A percentile compares a stretch with the other conserved stretches of the same genome.
Conservation (phyloP, 441 rosid genomes). For the Biscutella auriculata region DNA sequence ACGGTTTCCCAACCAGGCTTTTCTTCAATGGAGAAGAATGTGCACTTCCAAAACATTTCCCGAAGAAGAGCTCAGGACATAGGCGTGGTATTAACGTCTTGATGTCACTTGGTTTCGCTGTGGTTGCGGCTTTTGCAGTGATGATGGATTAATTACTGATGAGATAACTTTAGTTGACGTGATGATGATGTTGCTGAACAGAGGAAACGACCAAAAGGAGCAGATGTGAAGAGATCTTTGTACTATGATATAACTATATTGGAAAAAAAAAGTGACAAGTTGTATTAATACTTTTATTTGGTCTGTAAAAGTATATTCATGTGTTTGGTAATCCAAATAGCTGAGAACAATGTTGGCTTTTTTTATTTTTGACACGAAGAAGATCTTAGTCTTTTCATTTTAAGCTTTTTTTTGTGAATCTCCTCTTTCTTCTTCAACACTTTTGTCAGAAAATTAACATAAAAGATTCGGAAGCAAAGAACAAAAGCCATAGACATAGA, state of each 20-base stretch:
- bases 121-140: conserved; percentile 22
- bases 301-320: conserved; percentile 15
- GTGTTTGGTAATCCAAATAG: conserved; percentile 1
- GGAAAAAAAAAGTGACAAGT: neutral
- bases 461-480: conserved; percentile 18
- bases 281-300: conserved; percentile 24
- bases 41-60: conserved; percentile 53
- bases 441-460: neutral
- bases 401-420: neutral
- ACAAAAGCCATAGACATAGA: conserved; percentile 3
- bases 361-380: conserved; percentile 8
- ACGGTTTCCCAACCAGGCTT: conserved; percentile 65
- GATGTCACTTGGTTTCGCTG: conserved; percentile 21
- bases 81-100: conserved; percentile 18
- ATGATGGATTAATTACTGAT: conserved; percentile 13
- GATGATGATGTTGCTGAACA: conserved; percentile 16
- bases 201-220: conserved; percentile 15
- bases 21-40: conserved; percentile 89
- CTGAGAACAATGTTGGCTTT: conserved; percentile 6
- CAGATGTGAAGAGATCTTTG: conserved; percentile 13
- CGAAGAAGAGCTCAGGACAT: conserved; percentile 31
- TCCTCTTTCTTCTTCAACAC: conserved; percentile 6
- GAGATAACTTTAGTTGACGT: conserved; percentile 15
- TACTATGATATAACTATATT: conserved; percentile 14
- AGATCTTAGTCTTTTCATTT: conserved; percentile 11